Evolutionary conservation across 768 basidiomycete species (phyloP).

Genomic region (Coprinopsis marcescibilis): DNA sequence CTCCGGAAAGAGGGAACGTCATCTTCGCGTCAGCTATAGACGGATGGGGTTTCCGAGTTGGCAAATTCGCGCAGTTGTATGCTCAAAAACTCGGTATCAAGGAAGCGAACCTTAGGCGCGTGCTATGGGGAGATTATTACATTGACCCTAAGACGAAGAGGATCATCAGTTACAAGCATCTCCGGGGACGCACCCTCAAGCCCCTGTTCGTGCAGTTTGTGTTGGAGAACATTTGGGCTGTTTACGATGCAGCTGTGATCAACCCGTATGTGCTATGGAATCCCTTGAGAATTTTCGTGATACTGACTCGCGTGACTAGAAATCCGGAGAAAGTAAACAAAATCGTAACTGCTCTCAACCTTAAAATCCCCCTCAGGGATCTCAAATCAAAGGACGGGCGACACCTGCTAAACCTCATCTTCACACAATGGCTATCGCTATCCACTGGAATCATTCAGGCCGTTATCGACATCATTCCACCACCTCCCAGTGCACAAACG

Average conservation of each 20-base stretch:
- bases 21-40: slow-evolving; percentile 94
- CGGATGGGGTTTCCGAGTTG: slow-evolving; percentile 95
- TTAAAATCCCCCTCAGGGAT: slow-evolving; percentile 85
- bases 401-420: slow-evolving; percentile 77
- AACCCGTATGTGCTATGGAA: slow-evolving; percentile 67
- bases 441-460: slow-evolving; percentile 91
- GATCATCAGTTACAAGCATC: slow-evolving; percentile 86
- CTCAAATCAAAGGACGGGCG: slow-evolving; percentile 88
- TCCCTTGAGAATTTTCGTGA: slow-evolving; percentile 5
- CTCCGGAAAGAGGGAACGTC: slow-evolving; percentile 92
- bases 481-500: slow-evolving; percentile 76
- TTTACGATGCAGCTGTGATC: slow-evolving; percentile 84
- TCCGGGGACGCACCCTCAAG: slow-evolving; percentile 82
- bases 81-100: slow-evolving; percentile 86
- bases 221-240: slow-evolving; percentile 94
- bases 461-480: slow-evolving; percentile 89
- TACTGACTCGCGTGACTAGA: slow-evolving; percentile 35
- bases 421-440: slow-evolving; percentile 93
- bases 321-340: slow-evolving; percentile 86
- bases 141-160: slow-evolving; percentile 94
- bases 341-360: slow-evolving; percentile 74
- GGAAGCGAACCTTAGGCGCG: slow-evolving; percentile 77
- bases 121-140: slow-evolving; percentile 97
- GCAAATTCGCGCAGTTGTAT: slow-evolving; percentile 91
- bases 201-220: slow-evolving; percentile 97